Evolutionary conservation across 306 rosid species (phyloP).

Genomic region (Medicago truncatula): DNA sequence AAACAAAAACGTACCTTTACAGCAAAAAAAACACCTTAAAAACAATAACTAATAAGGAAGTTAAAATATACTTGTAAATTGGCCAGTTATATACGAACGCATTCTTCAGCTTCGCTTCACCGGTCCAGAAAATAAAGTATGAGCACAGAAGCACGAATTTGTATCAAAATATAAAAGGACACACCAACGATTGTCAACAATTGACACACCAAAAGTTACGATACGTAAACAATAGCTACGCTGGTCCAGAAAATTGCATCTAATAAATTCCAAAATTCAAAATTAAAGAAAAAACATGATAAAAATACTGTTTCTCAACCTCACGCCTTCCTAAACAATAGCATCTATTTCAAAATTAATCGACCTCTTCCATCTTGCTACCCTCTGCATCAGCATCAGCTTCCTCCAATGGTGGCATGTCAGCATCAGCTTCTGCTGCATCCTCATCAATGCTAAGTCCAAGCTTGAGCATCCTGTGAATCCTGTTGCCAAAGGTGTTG

Average conservation of each 20-base stretch:
- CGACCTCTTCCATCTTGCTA: conserved; percentile 98
- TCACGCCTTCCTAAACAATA: background rate
- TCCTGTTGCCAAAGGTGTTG: conserved; percentile 94
- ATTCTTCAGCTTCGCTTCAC: too few relatives aligned
- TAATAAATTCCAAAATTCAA: conserved; percentile 12
- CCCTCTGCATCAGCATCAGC: conserved; percentile 85
- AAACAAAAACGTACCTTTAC: too few relatives aligned
- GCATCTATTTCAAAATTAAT: conserved; percentile 44
- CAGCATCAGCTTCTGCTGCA: conserved; percentile 66
- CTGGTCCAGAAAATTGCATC: background rate
- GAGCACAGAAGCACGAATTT: background rate
- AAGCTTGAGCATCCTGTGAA: conserved; percentile 93
- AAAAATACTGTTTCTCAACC: background rate
- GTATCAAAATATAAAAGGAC: background rate
- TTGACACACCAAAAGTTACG: background rate
- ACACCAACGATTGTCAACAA: background rate
- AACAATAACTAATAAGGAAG: too few relatives aligned
- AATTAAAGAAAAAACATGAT: background rate
- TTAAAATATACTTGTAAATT: too few relatives aligned
- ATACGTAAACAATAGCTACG: background rate
- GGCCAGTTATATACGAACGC: too few relatives aligned
- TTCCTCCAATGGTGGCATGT: conserved; percentile 91
- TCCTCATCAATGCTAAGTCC: conserved; percentile 96
- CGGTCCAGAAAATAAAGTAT: too few relatives aligned
- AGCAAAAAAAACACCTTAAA: too few relatives aligned